These are phyloP conservation scores for Penicillium coffeae DNA, from an alignment of 495 filamentous ascomycete species.

Conservation along the genomic window DNA sequence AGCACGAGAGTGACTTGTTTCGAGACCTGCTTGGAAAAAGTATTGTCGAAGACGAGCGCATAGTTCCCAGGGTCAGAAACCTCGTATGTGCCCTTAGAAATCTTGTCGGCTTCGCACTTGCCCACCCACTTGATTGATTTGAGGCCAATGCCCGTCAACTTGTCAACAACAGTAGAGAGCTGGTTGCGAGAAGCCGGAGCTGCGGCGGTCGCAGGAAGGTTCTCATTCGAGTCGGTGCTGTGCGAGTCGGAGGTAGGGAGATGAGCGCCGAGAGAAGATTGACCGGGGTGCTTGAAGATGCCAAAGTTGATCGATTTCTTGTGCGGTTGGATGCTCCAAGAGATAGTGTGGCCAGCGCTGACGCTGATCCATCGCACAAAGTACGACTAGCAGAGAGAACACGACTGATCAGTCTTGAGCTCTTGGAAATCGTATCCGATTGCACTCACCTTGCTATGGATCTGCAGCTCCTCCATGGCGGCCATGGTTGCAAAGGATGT, in stretches of 20 bases:
- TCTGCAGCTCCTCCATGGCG: constrained; percentile 94
- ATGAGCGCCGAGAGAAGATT: constrained; percentile 48
- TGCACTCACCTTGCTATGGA: constrained; percentile 87
- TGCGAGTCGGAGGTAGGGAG: constrained; percentile 39
- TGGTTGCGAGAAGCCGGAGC: constrained; percentile 35
- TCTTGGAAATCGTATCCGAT: not conserved
- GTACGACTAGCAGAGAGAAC: constrained; percentile 71
- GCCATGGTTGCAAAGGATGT: constrained; percentile 56
- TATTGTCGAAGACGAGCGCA: constrained; percentile 96
- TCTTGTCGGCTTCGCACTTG: constrained; percentile 93
- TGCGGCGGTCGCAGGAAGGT: constrained; percentile 30
- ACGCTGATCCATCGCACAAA: constrained; percentile 96
- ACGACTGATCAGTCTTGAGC: not conserved
- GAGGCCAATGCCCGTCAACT: constrained; percentile 78
- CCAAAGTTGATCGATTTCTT: constrained; percentile 98
- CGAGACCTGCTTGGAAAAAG: constrained; percentile 91
- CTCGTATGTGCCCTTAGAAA: constrained; percentile 86
- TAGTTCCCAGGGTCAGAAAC: constrained; percentile 88
- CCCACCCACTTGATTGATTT: constrained; percentile 85
- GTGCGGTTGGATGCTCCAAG: constrained; percentile 95
- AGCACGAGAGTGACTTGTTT: constrained; percentile 94
- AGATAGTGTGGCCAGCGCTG: constrained; percentile 82
- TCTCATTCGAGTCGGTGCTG: constrained; percentile 42
- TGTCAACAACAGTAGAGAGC: constrained; percentile 66
- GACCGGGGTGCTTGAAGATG: constrained; percentile 92